Evolutionary conservation across 2,329 filamentous ascomycete species (phyloP), one percentile per base, ranked within the genome.

Genomic region (Sporothrix pallida): DNA sequence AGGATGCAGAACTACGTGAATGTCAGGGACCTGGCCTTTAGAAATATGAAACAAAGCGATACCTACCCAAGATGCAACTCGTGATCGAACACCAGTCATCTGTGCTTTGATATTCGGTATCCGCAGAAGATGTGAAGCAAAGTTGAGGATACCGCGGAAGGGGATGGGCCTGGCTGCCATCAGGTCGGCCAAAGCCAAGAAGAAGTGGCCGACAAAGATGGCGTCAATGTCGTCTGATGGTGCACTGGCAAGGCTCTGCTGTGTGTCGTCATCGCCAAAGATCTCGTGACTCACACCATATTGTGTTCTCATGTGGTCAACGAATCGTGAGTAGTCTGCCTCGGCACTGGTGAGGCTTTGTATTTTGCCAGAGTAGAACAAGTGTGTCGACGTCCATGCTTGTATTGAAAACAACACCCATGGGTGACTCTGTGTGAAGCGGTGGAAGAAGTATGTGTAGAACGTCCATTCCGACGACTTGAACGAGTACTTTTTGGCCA

Each of bases 191-290:
- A 70, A 37, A 1, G 68, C 68, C 3, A 70, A 52, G 7, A 70
- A 70, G 26, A 70, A 70, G 52, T 70, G 68, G 13, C 68, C 68
- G n/a, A 70, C 68, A 60, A 70, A 70, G 12, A 70, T 70, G 8
- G 68, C 68, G 10, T 70, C 68, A 3, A 70, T 12, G 6, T 70
- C 68, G 12, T 70, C 68, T 3, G 37, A 37, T 20, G 15, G 1
- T 5, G 68, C 68, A 31, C 60, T 52, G n/a, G 37, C 54, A 1
- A 70, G 23, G 23, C 23, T 26, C 23, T 26, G 52, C 17, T 37
- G 68, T 37, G 52, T 9, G 52, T 52, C 23, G 12, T 1, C 4
- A 6, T 44, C 26, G 9, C 37, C 8, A 9, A 8, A 37, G 2
- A 1, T 5, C 10, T 70, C n/a, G 10, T 54, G 52, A 10, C 37